Base-by-base conservation (phyloP, 1,139 yeast genomes). In the Yamadazyma mexicana region DNA sequence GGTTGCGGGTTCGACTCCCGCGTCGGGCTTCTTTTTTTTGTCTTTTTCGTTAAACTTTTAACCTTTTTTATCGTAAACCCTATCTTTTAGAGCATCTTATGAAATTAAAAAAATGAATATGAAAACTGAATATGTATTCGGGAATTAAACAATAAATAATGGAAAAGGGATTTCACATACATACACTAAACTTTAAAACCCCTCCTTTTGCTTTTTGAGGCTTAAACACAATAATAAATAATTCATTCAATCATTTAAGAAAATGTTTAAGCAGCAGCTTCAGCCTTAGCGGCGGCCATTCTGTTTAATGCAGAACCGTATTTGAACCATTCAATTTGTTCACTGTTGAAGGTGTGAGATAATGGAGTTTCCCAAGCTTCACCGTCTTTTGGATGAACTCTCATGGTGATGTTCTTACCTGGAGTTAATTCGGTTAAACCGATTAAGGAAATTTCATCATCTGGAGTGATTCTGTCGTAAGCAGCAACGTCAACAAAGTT, bases 321-420 rank as follows among this genome's bases (percentile, higher is more conserved):
- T 81, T 87, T 91, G 87, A 92, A 92, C 98, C 98, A 92, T 67
- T 88, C 97, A 64, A 92, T 84, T 80, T 92, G 98, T 76, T 92
- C 97, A 50, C 64, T 51, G 79, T 92, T 92, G 80, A 87, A 92
- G 52, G 98, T 92, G 80, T 92, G 98, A 48, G 95, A 79, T 69
- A 91, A 85, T 74, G 80, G 83, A 61, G 92, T 75, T 60, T 83
- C 85, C 96, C 96, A 91, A 49, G 88, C 73, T 51, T 65, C 77
- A 62, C 96, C 96, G 49, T 83, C 71, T 75, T 82, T 77, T 64
- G 97, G 95, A 73, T 87, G 92, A 57, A 92, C 92, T 73, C 87
- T 87, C 79, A 89, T 72, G 61, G 77, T 81, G 51, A 92, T 71
- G 71, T 80, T 75, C 81, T 88, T 89, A 70, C 95, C 98, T 72